These are phyloP conservation scores for Didymella lethalis DNA, from an alignment of 2,329 filamentous ascomycete genomes.

Conservation along the genomic window DNA sequence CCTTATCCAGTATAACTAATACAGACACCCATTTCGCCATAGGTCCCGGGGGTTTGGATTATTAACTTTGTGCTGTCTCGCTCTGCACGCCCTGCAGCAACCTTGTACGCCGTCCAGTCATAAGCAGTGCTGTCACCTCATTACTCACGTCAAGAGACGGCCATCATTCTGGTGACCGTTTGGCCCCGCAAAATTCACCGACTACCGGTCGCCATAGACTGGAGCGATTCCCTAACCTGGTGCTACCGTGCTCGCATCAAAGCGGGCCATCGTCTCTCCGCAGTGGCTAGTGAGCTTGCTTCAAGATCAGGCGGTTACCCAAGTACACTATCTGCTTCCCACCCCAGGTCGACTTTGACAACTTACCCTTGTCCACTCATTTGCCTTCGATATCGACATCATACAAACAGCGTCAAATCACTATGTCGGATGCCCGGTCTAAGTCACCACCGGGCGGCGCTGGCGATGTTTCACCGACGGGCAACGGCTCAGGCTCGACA, in stretches of 20 bases:
- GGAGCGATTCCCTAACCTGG: slow-evolving; percentile 35
- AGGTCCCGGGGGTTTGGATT: slow-evolving; percentile 31
- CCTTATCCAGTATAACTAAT: slow-evolving; percentile 35
- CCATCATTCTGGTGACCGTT: slow-evolving; percentile 20
- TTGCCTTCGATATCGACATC: slow-evolving; percentile 3
- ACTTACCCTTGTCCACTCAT: background rate
- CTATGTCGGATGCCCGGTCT: slow-evolving; percentile 36
- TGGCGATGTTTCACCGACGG: slow-evolving; percentile 43
- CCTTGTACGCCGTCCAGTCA: slow-evolving; percentile 23
- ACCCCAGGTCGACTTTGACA: background rate
- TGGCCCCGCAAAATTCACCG: slow-evolving; percentile 28
- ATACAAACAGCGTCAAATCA: slow-evolving; percentile 2
- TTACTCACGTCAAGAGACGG: slow-evolving; percentile 16
- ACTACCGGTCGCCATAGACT: slow-evolving; percentile 35
- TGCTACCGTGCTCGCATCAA: slow-evolving; percentile 34
- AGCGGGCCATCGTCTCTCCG: slow-evolving; percentile 28
- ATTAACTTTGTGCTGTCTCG: slow-evolving; percentile 21
- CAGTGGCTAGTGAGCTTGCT: slow-evolving; percentile 27
- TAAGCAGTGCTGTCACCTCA: slow-evolving; percentile 24
- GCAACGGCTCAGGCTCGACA: slow-evolving; percentile 25
- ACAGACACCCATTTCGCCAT: slow-evolving; percentile 40
- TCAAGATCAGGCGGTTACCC: slow-evolving; percentile 16
- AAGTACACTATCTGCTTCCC: background rate
- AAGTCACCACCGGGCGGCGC: slow-evolving; percentile 31
- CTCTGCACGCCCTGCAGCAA: slow-evolving; percentile 24